Evolutionary conservation across 2,329 filamentous ascomycete species (phyloP).

Genomic region (Pseudopithomyces maydicus): DNA sequence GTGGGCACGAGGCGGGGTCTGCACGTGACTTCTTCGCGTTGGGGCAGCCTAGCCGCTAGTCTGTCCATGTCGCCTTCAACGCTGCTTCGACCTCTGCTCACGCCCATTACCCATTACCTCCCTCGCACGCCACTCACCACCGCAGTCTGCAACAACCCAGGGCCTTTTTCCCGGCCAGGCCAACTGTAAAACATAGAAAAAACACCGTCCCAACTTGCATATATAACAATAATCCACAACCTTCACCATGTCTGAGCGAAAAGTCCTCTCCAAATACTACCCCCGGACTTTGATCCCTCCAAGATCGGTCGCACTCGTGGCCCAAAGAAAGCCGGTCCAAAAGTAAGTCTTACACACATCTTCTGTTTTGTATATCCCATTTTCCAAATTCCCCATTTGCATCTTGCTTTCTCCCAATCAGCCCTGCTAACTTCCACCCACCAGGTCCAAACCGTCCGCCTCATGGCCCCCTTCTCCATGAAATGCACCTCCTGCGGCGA

Average conservation of each 20-base stretch:
- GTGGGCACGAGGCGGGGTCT: conserved; percentile 27
- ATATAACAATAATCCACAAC: background rate
- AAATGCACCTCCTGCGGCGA: conserved; percentile 72
- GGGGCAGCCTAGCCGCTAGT: background rate
- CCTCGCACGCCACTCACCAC: no score
- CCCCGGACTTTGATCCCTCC: conserved; percentile 87
- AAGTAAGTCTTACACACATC: no score
- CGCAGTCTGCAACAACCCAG: no score
- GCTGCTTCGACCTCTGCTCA: background rate
- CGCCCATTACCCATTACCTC: background rate
- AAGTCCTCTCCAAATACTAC: conserved; percentile 73
- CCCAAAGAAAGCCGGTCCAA: conserved; percentile 75
- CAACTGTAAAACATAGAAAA: no score
- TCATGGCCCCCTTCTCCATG: conserved; percentile 90
- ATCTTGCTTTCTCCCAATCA: no score
- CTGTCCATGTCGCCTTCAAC: background rate
- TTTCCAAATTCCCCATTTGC: no score
- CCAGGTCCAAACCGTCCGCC: conserved; percentile 80
- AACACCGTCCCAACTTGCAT: background rate
- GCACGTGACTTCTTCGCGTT: background rate
- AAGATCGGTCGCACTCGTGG: conserved; percentile 72
- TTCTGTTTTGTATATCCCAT: no score
- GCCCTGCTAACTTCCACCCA: no score
- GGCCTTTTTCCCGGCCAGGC: no score
- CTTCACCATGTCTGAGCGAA: conserved; percentile 79